phyloP scores from a whole-genome alignment of 805 yeast genomes.

The Yamadazyma laniorum region DNA sequence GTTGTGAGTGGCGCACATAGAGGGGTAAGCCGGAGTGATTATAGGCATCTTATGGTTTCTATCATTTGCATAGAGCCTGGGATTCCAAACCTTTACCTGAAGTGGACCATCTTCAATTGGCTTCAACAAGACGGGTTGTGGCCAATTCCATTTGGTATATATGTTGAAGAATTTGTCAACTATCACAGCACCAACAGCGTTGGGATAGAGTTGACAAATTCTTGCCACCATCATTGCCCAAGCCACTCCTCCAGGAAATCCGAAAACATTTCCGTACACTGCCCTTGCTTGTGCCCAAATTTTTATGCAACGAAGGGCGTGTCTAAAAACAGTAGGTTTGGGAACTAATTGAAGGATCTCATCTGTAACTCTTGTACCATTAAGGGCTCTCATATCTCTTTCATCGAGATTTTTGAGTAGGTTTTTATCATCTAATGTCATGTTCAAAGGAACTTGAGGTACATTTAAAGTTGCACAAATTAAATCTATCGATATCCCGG shows the following conservation, averaged over 20 bases:
- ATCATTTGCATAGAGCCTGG: conserved; percentile 84
- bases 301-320: conserved; percentile 88
- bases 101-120: conserved; percentile 96
- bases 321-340: conserved; percentile 86
- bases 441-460: conserved; percentile 73
- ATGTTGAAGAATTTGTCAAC: conserved; percentile 88
- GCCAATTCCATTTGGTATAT: conserved; percentile 93
- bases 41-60: conserved; percentile 94
- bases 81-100: conserved; percentile 97
- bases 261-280: conserved; percentile 89
- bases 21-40: conserved; percentile 96
- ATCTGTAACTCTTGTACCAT: conserved; percentile 97
- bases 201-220: conserved; percentile 94
- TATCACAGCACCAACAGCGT: conserved; percentile 89
- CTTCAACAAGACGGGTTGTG: conserved; percentile 91
- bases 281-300: conserved; percentile 97
- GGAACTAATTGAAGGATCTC: conserved; percentile 89
- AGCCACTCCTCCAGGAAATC: conserved; percentile 99
- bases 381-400: conserved; percentile 81
- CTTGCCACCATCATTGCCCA: conserved; percentile 99
- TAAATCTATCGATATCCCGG: conserved; percentile 91
- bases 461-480: conserved; percentile 80
- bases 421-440: conserved; percentile 82
- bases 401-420: conserved; percentile 86
- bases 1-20: conserved; percentile 99